Evolutionary conservation across 2,329 filamentous ascomycete species (phyloP).

Genomic region (Colletotrichum sp.): DNA sequence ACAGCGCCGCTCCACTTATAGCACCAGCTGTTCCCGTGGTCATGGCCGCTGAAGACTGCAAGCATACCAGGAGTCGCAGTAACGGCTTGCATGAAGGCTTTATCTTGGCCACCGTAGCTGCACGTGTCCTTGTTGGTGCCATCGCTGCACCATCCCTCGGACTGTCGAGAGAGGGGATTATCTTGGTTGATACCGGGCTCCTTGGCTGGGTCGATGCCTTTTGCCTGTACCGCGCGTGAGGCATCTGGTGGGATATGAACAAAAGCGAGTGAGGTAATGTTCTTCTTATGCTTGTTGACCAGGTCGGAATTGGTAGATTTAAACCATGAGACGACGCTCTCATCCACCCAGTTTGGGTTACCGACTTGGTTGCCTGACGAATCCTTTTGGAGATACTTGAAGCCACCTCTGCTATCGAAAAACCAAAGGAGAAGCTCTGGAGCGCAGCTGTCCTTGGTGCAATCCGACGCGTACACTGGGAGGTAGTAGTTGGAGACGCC

Average conservation of each 20-base stretch:
- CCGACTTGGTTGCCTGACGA: constrained; percentile 31
- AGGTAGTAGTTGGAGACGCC: constrained; percentile 55
- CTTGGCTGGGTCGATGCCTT: constrained; percentile 38
- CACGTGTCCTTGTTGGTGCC: constrained; percentile 42
- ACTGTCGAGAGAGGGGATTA: constrained; percentile 44
- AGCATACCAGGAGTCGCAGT: constrained; percentile 58
- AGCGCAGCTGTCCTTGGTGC: constrained; percentile 33
- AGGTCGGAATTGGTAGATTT: constrained; percentile 34
- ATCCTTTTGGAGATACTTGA: constrained; percentile 47
- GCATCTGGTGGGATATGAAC: constrained; percentile 54
- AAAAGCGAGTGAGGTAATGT: constrained; percentile 51
- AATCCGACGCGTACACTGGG: constrained; percentile 44
- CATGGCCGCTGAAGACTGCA: constrained; percentile 68
- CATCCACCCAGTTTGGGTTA: constrained; percentile 51
- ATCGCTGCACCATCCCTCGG: constrained; percentile 47
- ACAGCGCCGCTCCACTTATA: constrained; percentile 50
- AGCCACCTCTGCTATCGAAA: constrained; percentile 70
- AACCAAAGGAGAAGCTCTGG: constrained; percentile 69
- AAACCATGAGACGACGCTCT: constrained; percentile 51
- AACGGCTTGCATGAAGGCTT: constrained; percentile 68
- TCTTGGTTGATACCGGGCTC: constrained; percentile 52
- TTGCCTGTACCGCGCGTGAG: constrained; percentile 42
- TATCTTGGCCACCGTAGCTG: constrained; percentile 55
- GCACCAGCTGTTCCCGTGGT: constrained; percentile 69
- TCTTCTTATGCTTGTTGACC: constrained; percentile 31